Percentiles rank a stretch among this genome's conserved stretches.
Evolutionary conservation across 805 yeast species (phyloP).

Genomic region (Helenozyma rhizophorensis): DNA sequence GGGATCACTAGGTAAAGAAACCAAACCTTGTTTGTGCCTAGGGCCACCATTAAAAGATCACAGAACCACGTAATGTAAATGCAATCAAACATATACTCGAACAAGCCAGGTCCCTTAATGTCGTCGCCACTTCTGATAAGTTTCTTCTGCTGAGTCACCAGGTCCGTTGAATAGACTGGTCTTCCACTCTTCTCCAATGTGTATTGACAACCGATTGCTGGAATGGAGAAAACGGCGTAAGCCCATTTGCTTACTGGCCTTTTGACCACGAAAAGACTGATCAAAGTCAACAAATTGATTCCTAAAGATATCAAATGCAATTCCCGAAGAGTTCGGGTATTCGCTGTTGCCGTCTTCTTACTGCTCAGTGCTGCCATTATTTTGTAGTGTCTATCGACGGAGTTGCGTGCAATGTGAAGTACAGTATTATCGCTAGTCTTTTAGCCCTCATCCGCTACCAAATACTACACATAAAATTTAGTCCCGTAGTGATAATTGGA

Average conservation of each 20-base stretch:
- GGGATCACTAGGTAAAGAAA: slow-evolving; percentile 49
- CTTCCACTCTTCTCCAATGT: slow-evolving; percentile 57
- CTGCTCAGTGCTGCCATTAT: slow-evolving; percentile 55
- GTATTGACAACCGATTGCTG: slow-evolving; percentile 43
- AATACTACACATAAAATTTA: too few species aligned
- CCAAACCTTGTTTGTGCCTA: slow-evolving; percentile 63
- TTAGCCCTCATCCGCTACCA: too few species aligned
- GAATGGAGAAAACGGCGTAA: slow-evolving; percentile 31
- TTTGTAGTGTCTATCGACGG: neutral
- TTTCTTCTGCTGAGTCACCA: slow-evolving; percentile 25
- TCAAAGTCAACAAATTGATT: slow-evolving; percentile 10
- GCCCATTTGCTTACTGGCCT: slow-evolving; percentile 15
- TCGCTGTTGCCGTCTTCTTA: slow-evolving; percentile 48
- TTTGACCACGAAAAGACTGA: slow-evolving; percentile 7
- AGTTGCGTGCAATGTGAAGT: too few species aligned
- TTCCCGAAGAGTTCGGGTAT: slow-evolving; percentile 34
- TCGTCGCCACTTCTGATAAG: slow-evolving; percentile 57
- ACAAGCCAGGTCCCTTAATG: slow-evolving; percentile 56
- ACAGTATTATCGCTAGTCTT: too few species aligned
- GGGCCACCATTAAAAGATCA: slow-evolving; percentile 47
- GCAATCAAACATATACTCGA: slow-evolving; percentile 69
- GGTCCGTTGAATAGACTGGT: slow-evolving; percentile 45
- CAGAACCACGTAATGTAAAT: slow-evolving; percentile 61
- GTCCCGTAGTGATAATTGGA: too few species aligned
- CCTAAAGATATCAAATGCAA: slow-evolving; percentile 29